Base-by-base conservation (phyloP, 371 early-diverging fungal species). In the Mortierella sp. region DNA sequence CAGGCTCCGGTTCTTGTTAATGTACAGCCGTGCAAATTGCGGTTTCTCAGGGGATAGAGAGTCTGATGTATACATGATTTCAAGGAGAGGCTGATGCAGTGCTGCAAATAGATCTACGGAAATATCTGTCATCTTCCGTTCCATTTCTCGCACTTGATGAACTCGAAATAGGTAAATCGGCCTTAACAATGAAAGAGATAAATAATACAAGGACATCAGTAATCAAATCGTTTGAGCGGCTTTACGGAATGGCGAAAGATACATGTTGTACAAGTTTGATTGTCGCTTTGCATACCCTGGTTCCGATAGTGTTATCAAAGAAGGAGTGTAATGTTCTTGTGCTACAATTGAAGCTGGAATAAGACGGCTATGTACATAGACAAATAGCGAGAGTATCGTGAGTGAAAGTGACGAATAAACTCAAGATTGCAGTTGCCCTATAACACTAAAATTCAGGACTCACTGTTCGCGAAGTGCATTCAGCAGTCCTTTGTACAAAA, bases 21-120 rank as follows among this genome's bases (percentile, higher is more conserved):
- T 77, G 19, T 80, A 85, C 47, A 85, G 53, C 19, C 85, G 67
- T 16, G 65, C 67, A 33, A 85, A 85, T 7, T 69, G 69, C 0
- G 82, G 82, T 8, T 33, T 60, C 50, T 71, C 72, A 21, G 82
- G 72, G 2, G 76, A 67, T 13, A 81, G 67, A 13, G 40, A 8
- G 10, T 64, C 67, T 19, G 69, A 38, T 19, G 66, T 59, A 3
- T 53, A 40, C 52, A 70, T 53, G 11, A 63, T 45, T 21, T 76
- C 73, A 43, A 81, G 63, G 21, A 81, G 58, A 13, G 82, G 82
- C 15, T 72, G 82, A 65, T 81, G 82, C 32, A 81, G 53, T 11
- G 67, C 59, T 21, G 72, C 65, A 58, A 69, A 78, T n/a, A 83
- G 58, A 45, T 83, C 77, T 24, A 71, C 74, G 45, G 81, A 79